Base-by-base conservation (phyloP, 352 stramenopile genomes). In the Phytophthora boehmeriae region DNA sequence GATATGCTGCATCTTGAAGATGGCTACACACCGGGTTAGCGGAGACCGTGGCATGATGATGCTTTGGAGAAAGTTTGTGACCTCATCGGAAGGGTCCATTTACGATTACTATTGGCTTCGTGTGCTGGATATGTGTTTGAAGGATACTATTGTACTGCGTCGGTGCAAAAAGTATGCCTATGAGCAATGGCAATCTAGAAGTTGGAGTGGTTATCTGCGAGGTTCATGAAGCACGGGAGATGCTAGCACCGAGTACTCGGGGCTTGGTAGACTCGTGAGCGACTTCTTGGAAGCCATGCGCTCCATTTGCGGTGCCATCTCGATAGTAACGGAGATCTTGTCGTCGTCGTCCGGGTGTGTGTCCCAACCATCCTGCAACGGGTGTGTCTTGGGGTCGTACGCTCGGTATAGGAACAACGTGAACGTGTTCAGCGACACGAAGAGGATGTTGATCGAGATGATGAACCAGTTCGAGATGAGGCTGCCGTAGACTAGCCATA, bases 401-500 rank as follows among this genome's bases (percentile, higher is more conserved):
- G 61, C 38, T 23, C 39, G 44, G 52, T 76, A 76, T 19, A 76
- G 41, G 36, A 68, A 69, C 28, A 76, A 22, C 36, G 64, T 73
- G 45, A 68, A 66, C 20, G 55, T 71, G 44, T 64, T 63, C 42
- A 58, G 59, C 36, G 66, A 59, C 34, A 74, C 55, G 52, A 68
- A 73, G 9, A 78, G 35, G 13, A 78, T 49, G 51, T 72, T 75
- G 49, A 67, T 59, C 45, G 45, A 59, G 25, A 70, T 64, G 25
- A 75, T 73, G 63, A 79, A 79, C 58, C 64, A 67, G 47, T 79
- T 79, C 20, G 22, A 50, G 45, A 69, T 64, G 34, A 77, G 59
- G 13, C 71, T 16, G 8, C 68, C 65, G 45, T 77, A 77, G 38
- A 59, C 47, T 16, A 74, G 58, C 64, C 68, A 88, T 2, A 80